Evolutionary conservation across 495 filamentous ascomycete genomes (phyloP).

Genomic region (Neurospora terricola): DNA sequence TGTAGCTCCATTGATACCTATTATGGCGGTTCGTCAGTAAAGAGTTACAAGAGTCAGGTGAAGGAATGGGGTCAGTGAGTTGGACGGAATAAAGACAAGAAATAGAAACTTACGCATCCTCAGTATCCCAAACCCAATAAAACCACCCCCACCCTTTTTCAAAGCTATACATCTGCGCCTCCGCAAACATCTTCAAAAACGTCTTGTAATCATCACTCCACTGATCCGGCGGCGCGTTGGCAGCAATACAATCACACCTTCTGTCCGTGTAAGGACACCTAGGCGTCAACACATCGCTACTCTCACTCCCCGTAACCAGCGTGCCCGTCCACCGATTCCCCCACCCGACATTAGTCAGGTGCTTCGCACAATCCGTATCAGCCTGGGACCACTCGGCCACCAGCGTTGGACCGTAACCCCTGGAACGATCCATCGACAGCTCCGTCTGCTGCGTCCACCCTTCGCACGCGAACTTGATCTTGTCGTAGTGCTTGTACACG

Average conservation of each 20-base stretch:
- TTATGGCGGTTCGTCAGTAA: slow-evolving; percentile 46
- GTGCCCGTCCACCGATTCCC: slow-evolving; percentile 92
- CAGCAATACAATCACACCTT: slow-evolving; percentile 60
- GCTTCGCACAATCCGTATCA: slow-evolving; percentile 85
- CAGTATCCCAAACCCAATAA: slow-evolving; percentile 79
- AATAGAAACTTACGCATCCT: slow-evolving; percentile 23
- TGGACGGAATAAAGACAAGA: background rate
- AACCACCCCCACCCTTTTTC: slow-evolving; percentile 94
- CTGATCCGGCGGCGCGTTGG: slow-evolving; percentile 58
- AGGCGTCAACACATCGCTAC: slow-evolving; percentile 45
- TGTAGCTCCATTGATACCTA: slow-evolving; percentile 90
- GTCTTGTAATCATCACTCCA: slow-evolving; percentile 73
- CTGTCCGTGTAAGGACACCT: slow-evolving; percentile 57
- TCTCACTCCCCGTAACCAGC: slow-evolving; percentile 43
- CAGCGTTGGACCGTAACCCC: slow-evolving; percentile 92
- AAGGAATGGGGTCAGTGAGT: background rate
- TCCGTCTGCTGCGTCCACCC: slow-evolving; percentile 75
- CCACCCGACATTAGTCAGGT: slow-evolving; percentile 82
- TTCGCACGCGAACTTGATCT: slow-evolving; percentile 74
- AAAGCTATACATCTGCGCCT: slow-evolving; percentile 90
- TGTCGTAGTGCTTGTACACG: slow-evolving; percentile 57
- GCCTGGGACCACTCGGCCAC: slow-evolving; percentile 98
- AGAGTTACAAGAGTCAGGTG: background rate
- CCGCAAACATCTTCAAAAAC: slow-evolving; percentile 80
- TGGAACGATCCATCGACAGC: slow-evolving; percentile 55